Base-by-base conservation (phyloP, 805 yeast genomes). In the Kazachstania kunashirensis region DNA sequence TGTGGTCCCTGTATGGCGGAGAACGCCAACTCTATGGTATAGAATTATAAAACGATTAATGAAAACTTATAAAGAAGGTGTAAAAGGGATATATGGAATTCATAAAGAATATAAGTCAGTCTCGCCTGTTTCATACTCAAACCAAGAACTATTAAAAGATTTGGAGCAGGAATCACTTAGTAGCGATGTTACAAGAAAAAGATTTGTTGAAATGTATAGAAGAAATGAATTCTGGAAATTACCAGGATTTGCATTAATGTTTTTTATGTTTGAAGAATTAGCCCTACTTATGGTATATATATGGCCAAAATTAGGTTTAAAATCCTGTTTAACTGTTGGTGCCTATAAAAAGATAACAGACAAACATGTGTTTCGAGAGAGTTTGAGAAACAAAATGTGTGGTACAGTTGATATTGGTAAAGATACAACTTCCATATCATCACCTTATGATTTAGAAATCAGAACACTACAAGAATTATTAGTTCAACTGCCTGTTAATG, bases 1-100 rank as follows among this genome's bases (percentile, higher is more conserved):
- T 1, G 43, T 42, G 13, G 40, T 55, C 6, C 36, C 41, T n/a
- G 16, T 27, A n/a, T 44, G 63, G 65, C 36, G 44, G 36, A 36
- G 36, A 29, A 31, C 47, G 33, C 27, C 53, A 33, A 45, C 44
- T 36, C 73, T 73, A 44, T 63, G 63, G 47, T 49, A 57, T 16
- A 58, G 65, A 1, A 67, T 68, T 43, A 75, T 71, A 5, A 68
- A 69, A 47, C 44, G 59, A 2, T 44, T 75, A 29, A 46, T 77
- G 28, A 53, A 53, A 5, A 77, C 78, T 51, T 80, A 79, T 59
- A 70, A 70, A 41, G 52, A 60, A 2, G 88, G 89, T 1, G 63
- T 79, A 2, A 53, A 60, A 15, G 71, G 70, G 44, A 70, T 78
- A 1, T 30, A 38, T 15, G 23, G 16, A 9, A 19, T 41, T 9